phyloP scores from a whole-genome alignment of 257 asterid species.

The Solanum ossicruentum region DNA sequence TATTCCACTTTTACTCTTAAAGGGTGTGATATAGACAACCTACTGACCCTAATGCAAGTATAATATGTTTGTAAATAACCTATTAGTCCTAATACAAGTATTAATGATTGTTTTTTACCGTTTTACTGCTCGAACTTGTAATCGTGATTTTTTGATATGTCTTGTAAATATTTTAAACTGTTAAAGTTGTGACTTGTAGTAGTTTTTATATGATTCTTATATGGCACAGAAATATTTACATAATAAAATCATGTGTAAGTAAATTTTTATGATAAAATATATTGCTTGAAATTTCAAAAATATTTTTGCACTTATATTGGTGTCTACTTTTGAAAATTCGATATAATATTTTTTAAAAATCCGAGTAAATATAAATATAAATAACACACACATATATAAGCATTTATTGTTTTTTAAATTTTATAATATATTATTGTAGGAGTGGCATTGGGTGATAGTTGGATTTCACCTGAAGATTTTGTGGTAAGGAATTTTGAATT shows the following conservation, averaged over 20 bases:
- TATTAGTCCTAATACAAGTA: too few relatives aligned
- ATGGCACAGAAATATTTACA: neutral
- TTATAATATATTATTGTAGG: constrained; percentile 20
- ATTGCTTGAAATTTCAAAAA: too few relatives aligned
- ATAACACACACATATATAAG: too few relatives aligned
- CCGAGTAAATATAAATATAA: too few relatives aligned
- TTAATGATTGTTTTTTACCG: neutral
- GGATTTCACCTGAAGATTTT: constrained; percentile 98
- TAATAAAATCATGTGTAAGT: neutral
- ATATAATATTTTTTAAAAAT: too few relatives aligned
- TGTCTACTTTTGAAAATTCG: too few relatives aligned
- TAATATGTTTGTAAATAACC: neutral
- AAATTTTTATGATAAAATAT: too few relatives aligned
- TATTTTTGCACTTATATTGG: too few relatives aligned
- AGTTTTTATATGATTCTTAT: neutral
- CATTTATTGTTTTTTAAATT: neutral
- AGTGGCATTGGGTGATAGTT: constrained; percentile 77
- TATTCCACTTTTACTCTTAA: too few relatives aligned
- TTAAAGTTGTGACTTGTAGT: neutral
- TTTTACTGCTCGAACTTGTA: neutral
- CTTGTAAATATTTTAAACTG: neutral
- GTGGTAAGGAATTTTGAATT: constrained; percentile 33
- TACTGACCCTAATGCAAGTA: neutral
- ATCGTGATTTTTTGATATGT: neutral
- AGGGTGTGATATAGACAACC: neutral